Evolutionary conservation across 2,329 filamentous ascomycete genomes (phyloP), one percentile per base, ranked within the genome.

Genomic region (Paecilomyces variotii): DNA sequence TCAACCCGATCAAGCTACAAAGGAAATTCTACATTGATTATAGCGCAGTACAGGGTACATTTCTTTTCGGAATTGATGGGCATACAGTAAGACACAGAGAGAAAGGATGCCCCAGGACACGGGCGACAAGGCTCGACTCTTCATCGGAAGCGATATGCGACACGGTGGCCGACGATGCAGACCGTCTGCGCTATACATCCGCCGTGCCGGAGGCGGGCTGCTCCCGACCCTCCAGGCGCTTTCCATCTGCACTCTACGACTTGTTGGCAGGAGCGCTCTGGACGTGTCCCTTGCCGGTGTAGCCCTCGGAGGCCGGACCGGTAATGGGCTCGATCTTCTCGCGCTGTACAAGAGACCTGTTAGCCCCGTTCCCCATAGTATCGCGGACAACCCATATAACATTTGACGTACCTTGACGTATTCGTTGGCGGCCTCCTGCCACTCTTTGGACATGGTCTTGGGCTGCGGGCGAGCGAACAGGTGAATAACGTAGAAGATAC

Each of bases 341-440:
- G 73, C 81, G 81, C 90, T 95, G 74, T 74, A 35, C 58, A 53
- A 26, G 56, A 62, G 59, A 45, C 35, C 28, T 27, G 64, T 70
- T 39, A 61, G 55, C 51, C 69, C 62, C 60, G 53, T 45, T 55
- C 25, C 11, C 25, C 35, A 64, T 54, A 51, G 57, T 27, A 62
- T 66, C 59, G 63, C 60, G 57, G 39, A 53, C 26, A 51, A 25
- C 53, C 35, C 32, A 27, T 11, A 6, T 32, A 56, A 51, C 39
- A 35, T 25, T 56, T 56, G 50, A 79, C 86, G 70, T 80, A 96
- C 93, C 85, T 87, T 92, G 76, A 97, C 83, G 78, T 89, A 94
- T 82, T 97, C 94, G 79, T 99, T 96, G 67, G 87, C 84, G 68
- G 88, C 88, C 82, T 97, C 91, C 82, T 99, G 91, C 86, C 89